Evolutionary conservation across 805 yeast species (phyloP).

Genomic region (Tetrapisispora namnaoensis): DNA sequence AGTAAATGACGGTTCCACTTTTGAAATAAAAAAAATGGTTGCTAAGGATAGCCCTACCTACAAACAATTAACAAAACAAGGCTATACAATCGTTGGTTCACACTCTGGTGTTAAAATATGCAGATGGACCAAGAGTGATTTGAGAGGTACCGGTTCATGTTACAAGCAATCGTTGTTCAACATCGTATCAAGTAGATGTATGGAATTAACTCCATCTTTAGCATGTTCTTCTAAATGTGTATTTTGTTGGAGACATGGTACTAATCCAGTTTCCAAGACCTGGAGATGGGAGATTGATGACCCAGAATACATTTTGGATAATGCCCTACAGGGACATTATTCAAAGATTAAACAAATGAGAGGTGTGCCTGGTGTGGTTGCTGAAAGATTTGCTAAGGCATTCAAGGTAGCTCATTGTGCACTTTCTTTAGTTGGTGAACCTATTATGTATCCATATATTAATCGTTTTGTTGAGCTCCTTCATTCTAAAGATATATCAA

Average conservation of each 20-base stretch:
- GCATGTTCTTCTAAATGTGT: conserved; percentile 95
- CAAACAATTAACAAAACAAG: conserved; percentile 83
- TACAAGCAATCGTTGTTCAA: conserved; percentile 90
- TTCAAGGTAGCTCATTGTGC: conserved; percentile 88
- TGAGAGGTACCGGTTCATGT: conserved; percentile 90
- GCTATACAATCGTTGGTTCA: conserved; percentile 85
- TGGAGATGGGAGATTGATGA: conserved; percentile 96
- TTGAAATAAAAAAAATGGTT: conserved; percentile 68
- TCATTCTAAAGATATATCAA: conserved; percentile 70
- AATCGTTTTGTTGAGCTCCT: conserved; percentile 74
- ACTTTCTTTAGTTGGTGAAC: conserved; percentile 86
- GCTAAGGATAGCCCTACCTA: conserved; percentile 82
- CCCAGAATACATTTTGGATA: conserved; percentile 73
- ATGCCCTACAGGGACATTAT: conserved; percentile 84
- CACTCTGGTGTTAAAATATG: conserved; percentile 94
- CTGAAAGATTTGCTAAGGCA: conserved; percentile 85
- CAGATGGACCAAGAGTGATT: conserved; percentile 92
- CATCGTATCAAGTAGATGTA: conserved; percentile 79
- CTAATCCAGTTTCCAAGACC: conserved; percentile 90
- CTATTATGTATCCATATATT: conserved; percentile 86
- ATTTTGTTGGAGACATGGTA: conserved; percentile 96
- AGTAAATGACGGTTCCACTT: conserved; percentile 16
- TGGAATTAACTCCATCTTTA: conserved; percentile 91
- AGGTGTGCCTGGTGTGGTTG: conserved; percentile 90
- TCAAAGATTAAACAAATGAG: conserved; percentile 88